Percentiles rank a stretch among this genome's conserved stretches.
These are phyloP conservation scores for Nakaseomyces glabratus DNA, from an alignment of 1,139 yeast species.

Conservation along the genomic window DNA sequence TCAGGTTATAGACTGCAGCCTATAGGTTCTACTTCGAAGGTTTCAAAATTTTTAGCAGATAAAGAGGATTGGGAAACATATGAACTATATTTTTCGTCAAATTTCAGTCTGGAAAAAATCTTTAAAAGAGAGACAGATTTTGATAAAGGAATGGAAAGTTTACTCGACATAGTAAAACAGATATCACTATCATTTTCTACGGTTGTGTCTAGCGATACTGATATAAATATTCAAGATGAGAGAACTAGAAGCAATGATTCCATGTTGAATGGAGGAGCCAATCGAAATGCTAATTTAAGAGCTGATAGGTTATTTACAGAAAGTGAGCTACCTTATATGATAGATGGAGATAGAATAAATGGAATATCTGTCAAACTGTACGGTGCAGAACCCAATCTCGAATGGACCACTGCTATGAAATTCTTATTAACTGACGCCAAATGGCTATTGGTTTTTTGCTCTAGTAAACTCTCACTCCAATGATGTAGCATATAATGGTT, in stretches of 20 bases:
- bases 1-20: conserved; percentile 63
- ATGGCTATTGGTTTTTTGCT: conserved; percentile 35
- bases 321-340: conserved; percentile 58
- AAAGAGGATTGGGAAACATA: conserved; percentile 28
- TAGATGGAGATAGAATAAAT: conserved; percentile 60
- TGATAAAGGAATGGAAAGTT: conserved; percentile 27
- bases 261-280: conserved; percentile 20
- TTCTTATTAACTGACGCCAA: conserved; percentile 57
- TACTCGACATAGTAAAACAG: conserved; percentile 21
- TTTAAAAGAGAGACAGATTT: conserved; percentile 28
- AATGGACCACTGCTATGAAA: conserved; percentile 89
- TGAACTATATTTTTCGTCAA: conserved; percentile 30
- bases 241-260: conserved; percentile 37
- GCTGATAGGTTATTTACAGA: no score
- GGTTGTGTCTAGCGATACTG: conserved; percentile 1
- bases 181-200: conserved; percentile 8
- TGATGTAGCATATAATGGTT: no score
- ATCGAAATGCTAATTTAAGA: background rate
- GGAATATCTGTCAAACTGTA: conserved; percentile 67
- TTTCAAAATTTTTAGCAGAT: conserved; percentile 47
- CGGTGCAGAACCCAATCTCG: conserved; percentile 52
- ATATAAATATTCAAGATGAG: conserved; percentile 8
- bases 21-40: conserved; percentile 74
- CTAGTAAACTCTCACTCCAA: conserved; percentile 13
- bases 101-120: conserved; percentile 31